phyloP scores from a whole-genome alignment of 306 rosid species.

The Vigna trinervia region DNA sequence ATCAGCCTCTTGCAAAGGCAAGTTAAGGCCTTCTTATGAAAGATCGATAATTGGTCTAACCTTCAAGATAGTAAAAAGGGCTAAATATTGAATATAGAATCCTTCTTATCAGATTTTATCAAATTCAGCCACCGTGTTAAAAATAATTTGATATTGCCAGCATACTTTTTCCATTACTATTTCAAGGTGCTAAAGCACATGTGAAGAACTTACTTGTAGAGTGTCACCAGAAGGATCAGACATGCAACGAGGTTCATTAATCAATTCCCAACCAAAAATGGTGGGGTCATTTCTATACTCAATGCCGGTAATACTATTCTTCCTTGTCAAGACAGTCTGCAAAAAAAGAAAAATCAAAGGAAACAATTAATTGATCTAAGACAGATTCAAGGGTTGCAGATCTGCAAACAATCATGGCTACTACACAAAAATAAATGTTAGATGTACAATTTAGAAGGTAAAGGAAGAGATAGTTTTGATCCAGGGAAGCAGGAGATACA shows the following conservation, averaged over 20 bases:
- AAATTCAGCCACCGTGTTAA: too few species aligned
- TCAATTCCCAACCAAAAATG: constrained; percentile 97
- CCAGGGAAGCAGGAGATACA: constrained; percentile 23
- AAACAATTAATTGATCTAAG: constrained; percentile 38
- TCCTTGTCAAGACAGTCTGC: constrained; percentile 88
- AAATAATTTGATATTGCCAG: neutral
- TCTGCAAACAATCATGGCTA: constrained; percentile 8
- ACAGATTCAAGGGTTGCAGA: constrained; percentile 13
- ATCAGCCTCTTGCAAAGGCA: neutral
- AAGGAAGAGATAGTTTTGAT: constrained; percentile 15
- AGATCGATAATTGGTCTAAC: neutral
- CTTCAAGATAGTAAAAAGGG: neutral
- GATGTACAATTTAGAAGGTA: constrained; percentile 16
- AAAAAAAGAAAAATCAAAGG: constrained; percentile 22
- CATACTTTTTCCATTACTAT: constrained; percentile 11
- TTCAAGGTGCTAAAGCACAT: constrained; percentile 27
- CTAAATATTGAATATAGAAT: neutral
- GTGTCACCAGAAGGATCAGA: constrained; percentile 96
- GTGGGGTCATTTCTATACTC: constrained; percentile 92
- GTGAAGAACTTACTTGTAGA: constrained; percentile 76
- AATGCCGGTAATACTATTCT: constrained; percentile 78
- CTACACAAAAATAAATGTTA: neutral
- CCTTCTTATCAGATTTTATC: too few species aligned
- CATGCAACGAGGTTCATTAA: constrained; percentile 95
- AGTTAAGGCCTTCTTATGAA: neutral